Conservation (phyloP, 805 yeast genomes). For the Pichia gijzeniarum region DNA sequence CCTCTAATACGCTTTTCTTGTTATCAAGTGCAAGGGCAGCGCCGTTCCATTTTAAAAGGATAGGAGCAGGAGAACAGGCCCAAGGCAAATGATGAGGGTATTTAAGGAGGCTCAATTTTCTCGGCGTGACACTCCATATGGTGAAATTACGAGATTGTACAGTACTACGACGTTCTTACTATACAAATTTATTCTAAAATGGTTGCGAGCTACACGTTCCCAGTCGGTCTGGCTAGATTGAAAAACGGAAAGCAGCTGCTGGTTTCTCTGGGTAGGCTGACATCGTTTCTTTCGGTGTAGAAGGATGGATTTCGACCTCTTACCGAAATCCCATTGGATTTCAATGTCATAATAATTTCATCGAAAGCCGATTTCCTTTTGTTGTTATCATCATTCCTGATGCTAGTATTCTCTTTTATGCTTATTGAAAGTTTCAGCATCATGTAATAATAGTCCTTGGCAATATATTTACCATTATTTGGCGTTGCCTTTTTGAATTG, state of each 20-base stretch:
- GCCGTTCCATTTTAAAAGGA: too few species aligned
- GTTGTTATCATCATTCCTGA: not conserved
- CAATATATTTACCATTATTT: slow-evolving; percentile 40
- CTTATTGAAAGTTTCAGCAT: slow-evolving; percentile 18
- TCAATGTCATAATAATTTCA: slow-evolving; percentile 10
- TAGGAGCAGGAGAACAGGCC: too few species aligned
- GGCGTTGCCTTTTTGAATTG: slow-evolving; percentile 49
- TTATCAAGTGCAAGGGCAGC: too few species aligned
- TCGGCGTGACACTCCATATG: not conserved
- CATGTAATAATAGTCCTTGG: slow-evolving; percentile 39
- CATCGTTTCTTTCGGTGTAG: slow-evolving; percentile 46
- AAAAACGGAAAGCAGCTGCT: not conserved
- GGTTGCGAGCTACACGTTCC: too few species aligned
- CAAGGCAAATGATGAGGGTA: too few species aligned
- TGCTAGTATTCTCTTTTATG: slow-evolving; percentile 1
- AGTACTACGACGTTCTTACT: too few species aligned
- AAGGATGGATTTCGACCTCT: slow-evolving; percentile 60
- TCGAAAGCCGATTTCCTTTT: slow-evolving; percentile 1
- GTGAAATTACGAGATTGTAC: too few species aligned
- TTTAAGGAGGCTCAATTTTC: slow-evolving; percentile 1
- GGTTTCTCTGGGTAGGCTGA: slow-evolving; percentile 28
- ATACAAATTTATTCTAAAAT: too few species aligned
- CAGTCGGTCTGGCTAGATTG: not conserved
- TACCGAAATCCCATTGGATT: slow-evolving; percentile 44
- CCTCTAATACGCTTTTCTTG: too few species aligned